phyloP scores from a whole-genome alignment of 176 grass and related monocot genomes.

The Otatea glauca region DNA sequence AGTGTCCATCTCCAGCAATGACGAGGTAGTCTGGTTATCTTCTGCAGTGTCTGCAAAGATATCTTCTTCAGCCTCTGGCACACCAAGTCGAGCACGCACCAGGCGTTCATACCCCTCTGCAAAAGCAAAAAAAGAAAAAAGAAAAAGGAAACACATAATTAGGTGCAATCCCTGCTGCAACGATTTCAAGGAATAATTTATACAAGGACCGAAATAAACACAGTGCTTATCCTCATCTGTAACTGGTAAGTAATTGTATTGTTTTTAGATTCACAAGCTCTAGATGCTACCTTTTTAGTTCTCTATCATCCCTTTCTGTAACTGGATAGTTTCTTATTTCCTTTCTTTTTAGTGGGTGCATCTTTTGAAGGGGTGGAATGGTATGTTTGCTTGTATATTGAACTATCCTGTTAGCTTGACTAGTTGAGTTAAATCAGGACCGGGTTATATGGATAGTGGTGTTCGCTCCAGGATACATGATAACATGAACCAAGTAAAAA shows the following conservation, averaged over 20 bases:
- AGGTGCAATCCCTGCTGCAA: not conserved
- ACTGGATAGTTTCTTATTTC: slow-evolving; percentile 2
- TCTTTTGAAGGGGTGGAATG: not conserved
- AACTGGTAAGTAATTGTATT: not conserved
- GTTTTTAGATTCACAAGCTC: not conserved
- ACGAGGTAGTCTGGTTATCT: slow-evolving; percentile 46
- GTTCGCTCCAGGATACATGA: slow-evolving; percentile 10
- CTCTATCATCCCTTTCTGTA: not conserved
- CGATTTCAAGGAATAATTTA: slow-evolving; percentile 14
- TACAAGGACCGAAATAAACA: not conserved
- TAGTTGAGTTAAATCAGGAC: not conserved
- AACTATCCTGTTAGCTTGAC: slow-evolving; percentile 17
- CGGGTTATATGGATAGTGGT: slow-evolving; percentile 12
- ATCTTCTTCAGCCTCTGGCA: slow-evolving; percentile 53
- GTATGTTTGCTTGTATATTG: not conserved
- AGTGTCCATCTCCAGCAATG: slow-evolving; percentile 60
- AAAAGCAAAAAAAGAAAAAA: slow-evolving; percentile 16
- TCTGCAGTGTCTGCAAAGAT: slow-evolving; percentile 56
- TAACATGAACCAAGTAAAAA: not conserved
- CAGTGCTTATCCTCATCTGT: not conserved
- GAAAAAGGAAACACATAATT: slow-evolving; percentile 3
- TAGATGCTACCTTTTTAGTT: not conserved
- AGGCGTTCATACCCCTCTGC: slow-evolving; percentile 91
- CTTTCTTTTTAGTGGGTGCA: not conserved
- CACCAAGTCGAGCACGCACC: slow-evolving; percentile 61